Evolutionary conservation across 2,329 filamentous ascomycete species (phyloP).

Genomic region (Fusarium sp.): DNA sequence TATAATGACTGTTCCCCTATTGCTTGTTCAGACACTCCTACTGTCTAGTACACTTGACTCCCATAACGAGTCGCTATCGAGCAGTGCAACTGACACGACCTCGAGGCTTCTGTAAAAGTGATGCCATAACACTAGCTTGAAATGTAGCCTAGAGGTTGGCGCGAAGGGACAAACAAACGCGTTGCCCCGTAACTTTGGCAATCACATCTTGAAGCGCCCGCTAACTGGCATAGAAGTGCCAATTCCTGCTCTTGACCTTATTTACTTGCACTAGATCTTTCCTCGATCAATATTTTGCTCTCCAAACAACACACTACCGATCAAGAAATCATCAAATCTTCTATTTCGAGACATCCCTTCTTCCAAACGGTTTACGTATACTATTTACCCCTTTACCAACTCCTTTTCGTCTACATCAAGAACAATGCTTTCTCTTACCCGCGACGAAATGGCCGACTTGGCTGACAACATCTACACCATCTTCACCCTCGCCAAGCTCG

Average conservation of each 20-base stretch:
- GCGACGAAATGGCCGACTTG: not conserved
- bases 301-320: not conserved
- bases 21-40: not conserved
- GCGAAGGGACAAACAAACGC: not conserved
- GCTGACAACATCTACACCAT: not conserved
- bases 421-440: not conserved
- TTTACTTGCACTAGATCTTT: not conserved
- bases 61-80: not conserved
- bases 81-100: not conserved
- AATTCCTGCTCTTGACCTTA: not conserved
- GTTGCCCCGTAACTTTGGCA: not conserved
- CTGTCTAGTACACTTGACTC: not conserved
- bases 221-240: not conserved
- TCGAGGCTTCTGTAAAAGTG: accelerated
- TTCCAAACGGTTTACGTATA: not conserved
- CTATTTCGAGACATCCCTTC: not conserved
- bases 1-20: not conserved
- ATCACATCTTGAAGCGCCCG: not conserved
- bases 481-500: not conserved
- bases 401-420: not conserved
- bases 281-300: not conserved
- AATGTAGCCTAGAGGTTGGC: not conserved
- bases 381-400: not conserved
- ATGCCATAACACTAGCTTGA: not conserved
- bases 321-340: not conserved